Base-by-base conservation (phyloP, 352 stramenopile genomes). In the Pythium dissotocum region DNA sequence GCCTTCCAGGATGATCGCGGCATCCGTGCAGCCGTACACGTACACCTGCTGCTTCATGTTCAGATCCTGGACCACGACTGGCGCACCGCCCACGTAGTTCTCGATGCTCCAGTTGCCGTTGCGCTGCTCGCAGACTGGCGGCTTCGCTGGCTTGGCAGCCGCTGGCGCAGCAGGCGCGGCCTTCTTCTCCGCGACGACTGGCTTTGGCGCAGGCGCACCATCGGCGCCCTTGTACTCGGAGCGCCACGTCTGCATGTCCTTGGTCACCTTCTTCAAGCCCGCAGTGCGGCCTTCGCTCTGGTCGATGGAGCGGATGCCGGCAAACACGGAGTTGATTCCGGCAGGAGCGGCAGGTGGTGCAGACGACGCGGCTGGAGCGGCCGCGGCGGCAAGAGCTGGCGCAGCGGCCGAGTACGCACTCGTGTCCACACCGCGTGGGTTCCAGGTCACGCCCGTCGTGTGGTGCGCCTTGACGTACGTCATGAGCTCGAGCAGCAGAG, bases 41-140 rank as follows among this genome's bases (percentile, higher is more conserved):
- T 98, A 98, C 66, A 98, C 94, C 73, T 98, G 94, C 77, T 98
- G 93, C 78, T 98, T 98, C 66, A 97, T 91, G 80, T 95, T 95
- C 21, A 95, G 88, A 65, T 97, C 88, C 46, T 89, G 89, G 53
- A 98, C 75, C 3, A 82, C 97, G 48, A 98, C 76, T 36, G 97
- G 78, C 58, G 90, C 86, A 51, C 76, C 80, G 33, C 69, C 71
- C 14, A 90, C 97, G 67, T 99, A 96, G 83, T 99, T 92, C 77
- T 99, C 97, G 24, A 99, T 91, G 67, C 97, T 86, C 97, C 97
- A 99, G 76, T 99, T 99, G 73, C 86, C 95, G 60, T 97, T 97
- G 64, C 91, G 89, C 76, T 97, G 79, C 70, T 98, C 86, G 75
- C 76, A 93, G 36, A 86, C 74, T 21, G 75, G 76, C 28, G 81